A percentile compares a stretch with the other conserved stretches of the same genome.
Conservation (phyloP, 2,329 filamentous ascomycete genomes). For the Emericellopsis cladophorae region DNA sequence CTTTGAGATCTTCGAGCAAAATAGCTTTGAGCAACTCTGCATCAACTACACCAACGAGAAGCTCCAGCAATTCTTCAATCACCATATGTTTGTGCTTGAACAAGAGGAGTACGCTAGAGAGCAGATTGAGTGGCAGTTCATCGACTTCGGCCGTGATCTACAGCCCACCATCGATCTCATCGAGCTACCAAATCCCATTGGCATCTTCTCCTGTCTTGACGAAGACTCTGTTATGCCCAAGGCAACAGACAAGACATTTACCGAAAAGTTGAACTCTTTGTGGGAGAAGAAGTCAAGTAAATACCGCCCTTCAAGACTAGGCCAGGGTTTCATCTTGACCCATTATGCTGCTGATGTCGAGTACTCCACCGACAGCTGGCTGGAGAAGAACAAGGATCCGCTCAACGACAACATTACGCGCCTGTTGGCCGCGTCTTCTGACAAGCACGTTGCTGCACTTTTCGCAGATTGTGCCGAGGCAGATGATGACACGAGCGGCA, state of each 20-base stretch:
- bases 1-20: constrained; percentile 96
- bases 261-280: constrained; percentile 88
- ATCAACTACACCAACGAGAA: constrained; percentile 99
- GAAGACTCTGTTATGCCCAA: constrained; percentile 99
- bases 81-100: constrained; percentile 98
- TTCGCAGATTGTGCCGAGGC: constrained; percentile 80
- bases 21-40: constrained; percentile 97
- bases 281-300: constrained; percentile 96
- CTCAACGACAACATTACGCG: constrained; percentile 94
- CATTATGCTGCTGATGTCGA: constrained; percentile 98
- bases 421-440: constrained; percentile 67
- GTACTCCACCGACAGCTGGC: constrained; percentile 87
- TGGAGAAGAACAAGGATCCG: constrained; percentile 98
- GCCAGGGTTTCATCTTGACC: constrained; percentile 87
- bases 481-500: constrained; percentile 59
- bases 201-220: constrained; percentile 95
- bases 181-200: constrained; percentile 90
- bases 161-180: constrained; percentile 98
- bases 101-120: constrained; percentile 97
- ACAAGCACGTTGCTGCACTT: constrained; percentile 71
- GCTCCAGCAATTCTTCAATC: constrained; percentile 98
- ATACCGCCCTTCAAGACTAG: constrained; percentile 77
- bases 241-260: constrained; percentile 92
- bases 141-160: constrained; percentile 93
- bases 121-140: constrained; percentile 99